These are phyloP conservation scores for Aspergillus conjunctus DNA, from an alignment of 495 filamentous ascomycete genomes.

Conservation along the genomic window DNA sequence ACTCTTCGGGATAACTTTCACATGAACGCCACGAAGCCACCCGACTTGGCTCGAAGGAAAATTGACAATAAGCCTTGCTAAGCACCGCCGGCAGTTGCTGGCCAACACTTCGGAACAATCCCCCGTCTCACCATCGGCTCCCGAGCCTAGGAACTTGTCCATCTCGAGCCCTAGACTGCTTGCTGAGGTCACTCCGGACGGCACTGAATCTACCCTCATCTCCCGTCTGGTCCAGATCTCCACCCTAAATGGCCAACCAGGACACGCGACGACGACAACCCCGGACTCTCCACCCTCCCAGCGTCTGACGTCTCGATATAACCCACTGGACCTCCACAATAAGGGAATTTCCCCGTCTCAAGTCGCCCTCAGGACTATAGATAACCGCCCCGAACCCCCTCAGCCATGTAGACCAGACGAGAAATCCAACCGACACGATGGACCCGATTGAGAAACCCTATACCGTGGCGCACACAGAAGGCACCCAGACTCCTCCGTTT, in stretches of 20 bases:
- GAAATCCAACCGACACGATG: background rate
- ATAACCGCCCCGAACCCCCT: background rate
- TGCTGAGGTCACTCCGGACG: no score
- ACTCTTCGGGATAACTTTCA: background rate
- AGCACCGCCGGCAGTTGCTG: constrained; percentile 14
- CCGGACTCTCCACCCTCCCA: background rate
- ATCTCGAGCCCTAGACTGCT: no score
- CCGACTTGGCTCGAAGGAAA: constrained; percentile 1
- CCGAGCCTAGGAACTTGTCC: no score
- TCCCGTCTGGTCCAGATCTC: background rate
- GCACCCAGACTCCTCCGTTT: constrained; percentile 11
- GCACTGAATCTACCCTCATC: background rate
- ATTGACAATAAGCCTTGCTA: no score
- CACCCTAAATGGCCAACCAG: background rate
- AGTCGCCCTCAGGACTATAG: no score
- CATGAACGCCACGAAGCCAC: background rate
- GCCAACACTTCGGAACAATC: constrained; percentile 8
- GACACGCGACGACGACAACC: background rate
- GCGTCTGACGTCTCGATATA: background rate
- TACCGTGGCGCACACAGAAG: constrained; percentile 33
- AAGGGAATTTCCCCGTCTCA: background rate
- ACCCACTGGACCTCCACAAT: background rate
- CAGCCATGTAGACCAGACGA: background rate
- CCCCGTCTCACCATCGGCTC: background rate
- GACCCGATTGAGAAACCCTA: constrained; percentile 16